Percentiles rank a stretch among this genome's conserved stretches.
phyloP scores from a whole-genome alignment of 805 yeast genomes.

The Yamadazyma takamatsuzukensis region DNA sequence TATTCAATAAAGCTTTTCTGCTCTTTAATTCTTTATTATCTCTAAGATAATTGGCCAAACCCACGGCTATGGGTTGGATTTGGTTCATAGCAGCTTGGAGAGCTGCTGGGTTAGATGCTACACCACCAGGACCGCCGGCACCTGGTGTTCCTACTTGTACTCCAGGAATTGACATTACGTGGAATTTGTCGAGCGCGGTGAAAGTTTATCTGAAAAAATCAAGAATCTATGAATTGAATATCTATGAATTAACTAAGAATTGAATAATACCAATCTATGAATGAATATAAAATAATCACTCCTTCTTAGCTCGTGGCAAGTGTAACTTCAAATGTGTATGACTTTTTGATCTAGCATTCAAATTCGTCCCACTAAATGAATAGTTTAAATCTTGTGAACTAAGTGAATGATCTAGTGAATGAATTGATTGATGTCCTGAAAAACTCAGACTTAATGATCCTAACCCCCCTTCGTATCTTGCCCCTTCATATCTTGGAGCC shows the following conservation, averaged over 20 bases:
- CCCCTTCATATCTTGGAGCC: constrained; percentile 21
- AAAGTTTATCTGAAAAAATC: not conserved
- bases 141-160: constrained; percentile 12
- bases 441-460: constrained; percentile 6
- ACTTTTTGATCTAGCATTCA: too few species aligned
- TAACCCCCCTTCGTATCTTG: constrained; percentile 12
- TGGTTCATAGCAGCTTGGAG: constrained; percentile 12
- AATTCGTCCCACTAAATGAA: too few species aligned
- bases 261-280: too few species aligned
- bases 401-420: constrained; percentile 9
- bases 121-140: constrained; percentile 1
- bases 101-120: constrained; percentile 7
- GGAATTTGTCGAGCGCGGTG: not conserved
- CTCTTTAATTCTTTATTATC: constrained; percentile 67
- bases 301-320: too few species aligned
- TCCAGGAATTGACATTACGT: constrained; percentile 13
- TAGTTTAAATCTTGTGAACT: too few species aligned
- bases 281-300: too few species aligned
- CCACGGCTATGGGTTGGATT: constrained; percentile 52
- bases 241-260: too few species aligned
- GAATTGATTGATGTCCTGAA: constrained; percentile 1
- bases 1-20: constrained; percentile 74
- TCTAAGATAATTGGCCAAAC: constrained; percentile 69
- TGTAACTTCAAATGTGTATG: too few species aligned
- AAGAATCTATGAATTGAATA: too few species aligned